Evolutionary conservation across 148 eudicot species (phyloP).

Genomic region (Gaultheria prostrata): DNA sequence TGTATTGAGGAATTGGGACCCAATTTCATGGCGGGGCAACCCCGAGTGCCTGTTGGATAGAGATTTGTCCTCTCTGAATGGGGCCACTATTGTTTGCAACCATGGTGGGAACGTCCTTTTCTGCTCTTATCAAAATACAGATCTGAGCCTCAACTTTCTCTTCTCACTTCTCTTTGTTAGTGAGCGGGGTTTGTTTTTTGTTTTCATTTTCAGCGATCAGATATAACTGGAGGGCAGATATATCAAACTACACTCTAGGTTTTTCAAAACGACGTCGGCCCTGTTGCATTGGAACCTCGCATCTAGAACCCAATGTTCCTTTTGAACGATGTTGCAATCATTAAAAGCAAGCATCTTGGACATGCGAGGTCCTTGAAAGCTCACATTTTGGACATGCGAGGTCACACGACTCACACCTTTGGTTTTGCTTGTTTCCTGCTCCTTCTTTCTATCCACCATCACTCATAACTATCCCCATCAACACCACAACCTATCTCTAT

Average conservation of each 20-base stretch:
- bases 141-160: neutral
- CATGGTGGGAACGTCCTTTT: neutral
- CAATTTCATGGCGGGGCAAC: neutral
- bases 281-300: no score
- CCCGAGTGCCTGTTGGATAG: neutral
- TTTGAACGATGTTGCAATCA: no score
- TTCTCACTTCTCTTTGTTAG: neutral
- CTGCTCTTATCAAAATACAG: neutral
- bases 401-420: no score
- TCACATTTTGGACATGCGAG: no score
- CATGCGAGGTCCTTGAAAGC: no score
- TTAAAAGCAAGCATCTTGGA: no score
- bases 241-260: no score
- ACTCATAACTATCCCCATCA: neutral
- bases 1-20: neutral
- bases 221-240: no score
- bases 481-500: neutral
- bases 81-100: neutral
- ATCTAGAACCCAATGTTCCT: no score
- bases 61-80: neutral
- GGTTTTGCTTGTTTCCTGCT: neutral
- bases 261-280: no score
- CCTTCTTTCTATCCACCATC: neutral
- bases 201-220: no score
- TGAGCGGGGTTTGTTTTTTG: no score